Base-by-base conservation (phyloP, 2,329 filamentous ascomycete genomes). In the Aspergillus costaricaensis region DNA sequence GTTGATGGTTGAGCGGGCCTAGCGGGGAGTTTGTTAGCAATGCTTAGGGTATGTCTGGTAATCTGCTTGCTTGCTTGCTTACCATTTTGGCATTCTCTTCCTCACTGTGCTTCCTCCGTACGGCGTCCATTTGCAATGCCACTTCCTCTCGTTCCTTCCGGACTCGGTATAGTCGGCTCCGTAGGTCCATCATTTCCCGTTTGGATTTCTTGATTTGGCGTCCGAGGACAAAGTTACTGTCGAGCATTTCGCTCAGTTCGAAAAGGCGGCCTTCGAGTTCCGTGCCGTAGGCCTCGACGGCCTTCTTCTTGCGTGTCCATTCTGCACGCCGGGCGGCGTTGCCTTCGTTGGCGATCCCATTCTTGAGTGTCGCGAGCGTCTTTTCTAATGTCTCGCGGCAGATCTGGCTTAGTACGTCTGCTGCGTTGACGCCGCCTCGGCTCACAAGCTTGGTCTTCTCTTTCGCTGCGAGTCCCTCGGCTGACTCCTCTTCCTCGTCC, bases 371-470 rank as follows among this genome's bases (percentile, higher is more conserved):
- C 5, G 72, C 70, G 10, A 82, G 68, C 3, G 77, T 80, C 61
- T 79, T 76, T 53, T 82, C 77, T 17, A 84, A 74, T 1, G 79
- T 80, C 61, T 84, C 81, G 59, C 80, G 78, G 57, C 82, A 81
- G 55, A 81, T 72, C 72, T 84, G 76, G 63, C 79, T 69, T 21
- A 84, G 77, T 2, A 84, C 82, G 58, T 85, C 83, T 41, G 81
- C 81, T 1, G 78, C 77, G 57, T 83, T 85, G 58, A 84, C 78
- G 19, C 72, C 77, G n/a, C 72, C 68, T 5, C 77, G 76, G 47
- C 63, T 79, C 66, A 74, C 79, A 62, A 74, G 73, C 70, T 77
- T 73, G 10, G 63, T 65, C 23, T 66, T 76, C 47, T 75, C 67
- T 67, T 67, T 62, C 61, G 71, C 61, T 57, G 76, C 58, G 56